Base-by-base conservation (phyloP, 164 flowering plant species). In the Buxus sempervirens region DNA sequence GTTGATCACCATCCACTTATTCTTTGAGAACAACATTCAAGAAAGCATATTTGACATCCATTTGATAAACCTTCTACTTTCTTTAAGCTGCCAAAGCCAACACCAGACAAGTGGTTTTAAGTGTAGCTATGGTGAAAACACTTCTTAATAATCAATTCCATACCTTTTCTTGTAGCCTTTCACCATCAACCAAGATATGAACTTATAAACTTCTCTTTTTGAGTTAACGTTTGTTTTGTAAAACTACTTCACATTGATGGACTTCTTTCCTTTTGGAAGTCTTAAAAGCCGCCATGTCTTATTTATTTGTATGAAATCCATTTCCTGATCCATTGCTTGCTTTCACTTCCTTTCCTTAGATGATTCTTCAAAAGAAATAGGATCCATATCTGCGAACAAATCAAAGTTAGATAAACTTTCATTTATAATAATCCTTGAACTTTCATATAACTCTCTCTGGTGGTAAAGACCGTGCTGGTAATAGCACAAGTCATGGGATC, bases 301-400 rank as follows among this genome's bases (percentile, higher is more conserved):
- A 28, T 60, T 69, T 19, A 60, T 60, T 10, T 58, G 41, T 42
- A 58, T 59, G 12, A 25, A 23, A 32, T 3, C 7, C 7, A 68
- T 24, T n/a, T 58, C 71, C 36, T 69, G 20, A 23, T 61, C 53
- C 65, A 61, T 51, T 19, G 65, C 60, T 6, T 4, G 10, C 59
- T 28, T 51, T 65, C 65, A 69, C 27, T 27, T 58, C 41, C 18
- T 22, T 14, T 41, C 8, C 4, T 59, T 19, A 19, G 55, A 32
- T 2, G 56, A 2, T 19, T 58, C 58, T 9, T 24, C 20, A 32
- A 28, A 45, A 23, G 2, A 19, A 18, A 13, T 1, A 14, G 42
- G 64, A 38, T 68, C 64, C 0, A 18, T 2, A 21, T 22, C 22
- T 20, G 57, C 42, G 10, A 23, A n/a, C 25, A 57, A 12, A 57